Conservation (phyloP, 2,329 filamentous ascomycete species). For the Aspergillus felis region DNA sequence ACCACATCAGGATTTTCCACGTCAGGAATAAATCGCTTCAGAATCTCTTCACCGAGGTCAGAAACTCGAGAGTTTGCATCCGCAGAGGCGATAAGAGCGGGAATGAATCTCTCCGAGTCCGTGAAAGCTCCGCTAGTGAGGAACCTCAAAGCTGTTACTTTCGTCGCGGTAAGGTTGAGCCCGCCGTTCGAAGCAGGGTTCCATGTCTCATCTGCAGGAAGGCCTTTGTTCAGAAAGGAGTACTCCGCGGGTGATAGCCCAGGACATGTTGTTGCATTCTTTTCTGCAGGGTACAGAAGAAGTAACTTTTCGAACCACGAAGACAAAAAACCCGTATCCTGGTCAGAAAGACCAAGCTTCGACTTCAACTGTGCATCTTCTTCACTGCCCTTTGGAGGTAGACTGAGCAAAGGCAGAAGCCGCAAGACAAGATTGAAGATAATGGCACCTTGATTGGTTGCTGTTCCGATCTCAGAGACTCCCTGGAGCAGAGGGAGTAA, state of each 20-base stretch:
- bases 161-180: constrained; percentile 65
- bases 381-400: constrained; percentile 72
- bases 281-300: constrained; percentile 56
- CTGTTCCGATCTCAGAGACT: constrained; percentile 58
- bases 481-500: constrained; percentile 67
- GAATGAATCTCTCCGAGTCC: constrained; percentile 77
- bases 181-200: constrained; percentile 57
- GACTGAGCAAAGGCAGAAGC: constrained; percentile 60
- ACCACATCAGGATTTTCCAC: constrained; percentile 67
- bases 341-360: constrained; percentile 62
- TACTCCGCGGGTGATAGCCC: constrained; percentile 65
- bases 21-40: constrained; percentile 69
- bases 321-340: constrained; percentile 71
- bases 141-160: constrained; percentile 65
- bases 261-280: constrained; percentile 46
- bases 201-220: constrained; percentile 51
- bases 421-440: constrained; percentile 82
- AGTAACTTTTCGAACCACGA: constrained; percentile 74
- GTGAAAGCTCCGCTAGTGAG: constrained; percentile 81
- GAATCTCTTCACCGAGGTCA: constrained; percentile 79
- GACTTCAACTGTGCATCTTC: constrained; percentile 69
- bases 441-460: constrained; percentile 54
- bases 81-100: constrained; percentile 77
- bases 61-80: constrained; percentile 78
- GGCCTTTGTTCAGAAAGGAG: constrained; percentile 64